Evolutionary conservation across 345 rosid genomes (phyloP), one percentile per base, ranked within the genome.

Genomic region (Heritiera fomes): DNA sequence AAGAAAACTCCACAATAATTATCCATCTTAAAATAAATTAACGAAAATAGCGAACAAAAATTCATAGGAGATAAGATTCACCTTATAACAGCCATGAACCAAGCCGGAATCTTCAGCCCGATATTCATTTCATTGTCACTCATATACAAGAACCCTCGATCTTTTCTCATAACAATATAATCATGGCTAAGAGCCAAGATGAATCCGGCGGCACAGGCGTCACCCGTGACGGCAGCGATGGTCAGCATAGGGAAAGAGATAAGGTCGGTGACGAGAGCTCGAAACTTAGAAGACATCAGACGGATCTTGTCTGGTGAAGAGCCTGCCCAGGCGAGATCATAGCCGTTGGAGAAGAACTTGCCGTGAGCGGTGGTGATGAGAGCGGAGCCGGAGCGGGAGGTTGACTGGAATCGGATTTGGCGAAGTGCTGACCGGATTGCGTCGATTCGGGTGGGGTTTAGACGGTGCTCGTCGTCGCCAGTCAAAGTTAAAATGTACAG

Each of bases 291-390:
- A 32, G 85, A 78, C 91, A 89, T 85, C 43, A 75, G 60, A 11
- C 17, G 43, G 78, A 75, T 45, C n/a, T 83, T 86, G 41, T 80
- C 63, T 14, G 45, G 75, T 52, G 64, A 63, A 52, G 80, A 34
- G 46, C 79, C 69, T 23, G 88, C 89, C 88, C 90, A 87, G 17
- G 80, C 79, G 77, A 89, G 84, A 82, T 90, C 92, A 76, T 77
- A 84, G 53, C 92, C 94, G 73, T 91, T 91, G 81, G 94, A 89
- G 87, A 89, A 91, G 89, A 89, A 91, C 78, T 80, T 86, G 28
- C 94, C 92, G 8, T 85, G 82, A 43, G 92, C 84, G 28, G 88
- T 88, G 74, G 90, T 91, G 83, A 89, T 63, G 20, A 89, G 90
- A 72, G 76, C 91, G 17, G 87, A 67, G 59, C 38, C 81, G 13